Base-by-base conservation (phyloP, 2,329 filamentous ascomycete species). In the Albifimbria verrucaria region DNA sequence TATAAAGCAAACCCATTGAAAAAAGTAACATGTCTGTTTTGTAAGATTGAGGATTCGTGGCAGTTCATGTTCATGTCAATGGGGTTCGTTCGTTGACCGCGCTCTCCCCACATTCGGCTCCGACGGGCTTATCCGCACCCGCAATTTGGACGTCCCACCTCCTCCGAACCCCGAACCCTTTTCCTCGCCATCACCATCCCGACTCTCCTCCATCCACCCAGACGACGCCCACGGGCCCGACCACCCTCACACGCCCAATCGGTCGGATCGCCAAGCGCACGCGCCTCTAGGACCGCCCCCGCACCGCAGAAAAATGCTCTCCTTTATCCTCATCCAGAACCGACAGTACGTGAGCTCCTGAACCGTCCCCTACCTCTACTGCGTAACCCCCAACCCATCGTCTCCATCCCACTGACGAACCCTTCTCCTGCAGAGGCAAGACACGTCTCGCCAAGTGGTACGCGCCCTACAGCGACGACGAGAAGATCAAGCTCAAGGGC, bases 371-470 rank as follows among this genome's bases (percentile, higher is more conserved):
- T 32, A 21, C n/a, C 23, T 9, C 21, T 45, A 11, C 28, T 48
- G 49, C 23, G 46, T 28, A 11, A 17, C 3, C 15, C 3, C 36
- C 3, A 2, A 9, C 17, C 18, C 18, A 22, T n/a, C n/a, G n/a
- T n/a, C n/a, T n/a, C n/a, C 18, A 12, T 20, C 42, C 42, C 42
- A 20, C 42, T 44, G 7, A 49, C 54, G 24, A 26, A 26, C 43
- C n/a, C 50, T 23, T 44, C 24, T 48, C 25, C 26, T 50, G 39
- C 60, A 97, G 93, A 82, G 94, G 94, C 76, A 99, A 99, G 79
- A 99, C 94, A 64, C 89, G 94, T 64, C 83, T 99, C 59, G 94
- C 94, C 60, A 99, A 99, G 78, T 99, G 93, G 93, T 99, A 99
- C 79, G 90, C 89, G 62, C 93, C 94, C 57, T 99, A 97, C 79